Evolutionary conservation across 225 moss, liverwort and hornwort species (phyloP), one percentile per base, ranked within the genome.

Genomic region (Lunularia cruciata): DNA sequence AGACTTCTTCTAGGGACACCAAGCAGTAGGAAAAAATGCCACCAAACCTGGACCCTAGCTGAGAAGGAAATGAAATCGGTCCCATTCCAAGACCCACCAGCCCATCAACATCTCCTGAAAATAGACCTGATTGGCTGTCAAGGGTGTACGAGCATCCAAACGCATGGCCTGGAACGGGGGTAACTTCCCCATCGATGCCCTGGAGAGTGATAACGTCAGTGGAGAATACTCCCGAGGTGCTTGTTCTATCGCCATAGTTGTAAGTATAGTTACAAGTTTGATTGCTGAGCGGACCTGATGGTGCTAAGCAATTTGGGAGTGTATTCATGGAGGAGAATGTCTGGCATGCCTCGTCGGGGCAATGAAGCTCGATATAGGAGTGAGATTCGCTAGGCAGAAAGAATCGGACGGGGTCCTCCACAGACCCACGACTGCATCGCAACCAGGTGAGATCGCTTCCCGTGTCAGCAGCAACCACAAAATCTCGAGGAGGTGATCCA

Each of bases 11-110:
- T n/a, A 48, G 20, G 47, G 57, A 67, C 3, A 75, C 75, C 19
- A 80, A 35, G 68, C 80, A 76, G 45, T 76, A 76, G 0, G 80
- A 72, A 38, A 76, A 80, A 18, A 45, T 72, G 22, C 68, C 54
- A 5, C 67, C 72, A 48, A 72, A 80, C 5, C 28, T 25, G 1
- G 23, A 14, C 2, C 60, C 67, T 1, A 80, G 60, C 60, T 80
- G 80, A 0, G 80, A 54, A 9, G 75, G 66, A 32, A 80, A 68
- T 15, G 80, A 75, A 47, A 80, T 68, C 4, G 47, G 52, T 11
- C 80, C 76, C 26, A 53, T 67, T 26, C 67, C 75, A 45, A 80
- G 49, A 2, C 80, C 80, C 5, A 80, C 61, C 15, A 80, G 16
- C 55, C 80, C 80, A 20, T 67, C 64, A 5, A 57, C 66, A 8